Conservation (phyloP, 768 basidiomycete species). For the Lyophyllum atratum region DNA sequence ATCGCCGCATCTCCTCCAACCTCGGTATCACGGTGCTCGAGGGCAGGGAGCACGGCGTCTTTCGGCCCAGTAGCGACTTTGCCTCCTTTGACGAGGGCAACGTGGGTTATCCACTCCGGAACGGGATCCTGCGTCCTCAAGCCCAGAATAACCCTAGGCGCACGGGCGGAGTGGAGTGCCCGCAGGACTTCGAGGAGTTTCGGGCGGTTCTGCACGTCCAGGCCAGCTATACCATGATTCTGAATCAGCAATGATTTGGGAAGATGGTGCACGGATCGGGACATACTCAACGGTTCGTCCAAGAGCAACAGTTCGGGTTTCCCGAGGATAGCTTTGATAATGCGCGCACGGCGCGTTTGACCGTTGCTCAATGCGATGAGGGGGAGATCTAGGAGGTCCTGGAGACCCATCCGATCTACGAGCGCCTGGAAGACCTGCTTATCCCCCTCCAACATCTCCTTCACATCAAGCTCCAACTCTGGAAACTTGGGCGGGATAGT, state of each 20-base stretch:
- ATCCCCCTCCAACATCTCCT: conserved; percentile 22
- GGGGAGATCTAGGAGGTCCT: conserved; percentile 75
- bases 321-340: conserved; percentile 72
- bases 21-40: neutral
- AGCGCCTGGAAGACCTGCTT: conserved; percentile 50
- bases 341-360: conserved; percentile 85
- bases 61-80: conserved; percentile 54
- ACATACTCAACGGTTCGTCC: conserved; percentile 90
- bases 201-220: conserved; percentile 65
- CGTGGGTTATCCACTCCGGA: conserved; percentile 72
- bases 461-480: conserved; percentile 15
- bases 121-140: conserved; percentile 70
- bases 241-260: neutral
- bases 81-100: conserved; percentile 55
- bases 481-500: conserved; percentile 36
- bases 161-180: conserved; percentile 19
- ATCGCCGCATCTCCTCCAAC: neutral
- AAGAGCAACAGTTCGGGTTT: conserved; percentile 77
- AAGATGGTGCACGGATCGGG: neutral
- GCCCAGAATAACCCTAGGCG: conserved; percentile 33
- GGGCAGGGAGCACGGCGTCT: conserved; percentile 36
- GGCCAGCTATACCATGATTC: conserved; percentile 57
- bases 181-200: conserved; percentile 48
- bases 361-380: conserved; percentile 87
- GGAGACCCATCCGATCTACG: conserved; percentile 58